Percentiles rank a stretch among this genome's conserved stretches.
phyloP scores from a whole-genome alignment of 1,284 basidiomycete species.

The Sanghuangporus weigelae region DNA sequence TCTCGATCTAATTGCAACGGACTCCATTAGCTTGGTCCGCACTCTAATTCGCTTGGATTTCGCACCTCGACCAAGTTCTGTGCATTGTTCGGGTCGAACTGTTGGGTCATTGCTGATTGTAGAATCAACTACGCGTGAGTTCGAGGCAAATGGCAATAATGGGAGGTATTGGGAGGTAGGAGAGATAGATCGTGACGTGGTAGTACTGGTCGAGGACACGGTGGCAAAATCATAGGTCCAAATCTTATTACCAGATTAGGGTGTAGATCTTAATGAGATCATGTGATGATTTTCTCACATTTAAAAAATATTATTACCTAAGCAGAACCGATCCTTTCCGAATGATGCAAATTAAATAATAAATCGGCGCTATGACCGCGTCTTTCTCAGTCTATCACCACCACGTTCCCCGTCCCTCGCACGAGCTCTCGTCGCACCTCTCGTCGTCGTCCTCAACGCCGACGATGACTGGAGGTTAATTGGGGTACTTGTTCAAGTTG shows the following conservation, averaged over 20 bases:
- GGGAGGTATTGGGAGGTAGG: slow-evolving; percentile 18
- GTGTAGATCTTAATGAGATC: neutral
- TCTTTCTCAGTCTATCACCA: neutral
- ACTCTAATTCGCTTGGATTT: neutral
- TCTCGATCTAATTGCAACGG: slow-evolving; percentile 71
- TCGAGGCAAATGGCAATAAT: slow-evolving; percentile 11
- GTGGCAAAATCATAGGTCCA: neutral
- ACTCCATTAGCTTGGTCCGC: slow-evolving; percentile 10
- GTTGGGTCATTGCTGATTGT: slow-evolving; percentile 39
- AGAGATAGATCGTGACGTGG: neutral
- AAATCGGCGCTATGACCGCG: neutral
- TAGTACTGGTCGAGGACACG: neutral
- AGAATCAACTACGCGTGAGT: neutral
- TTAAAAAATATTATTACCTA: neutral
- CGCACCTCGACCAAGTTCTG: slow-evolving; percentile 84
- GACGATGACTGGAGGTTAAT: neutral
- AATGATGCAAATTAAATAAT: neutral
- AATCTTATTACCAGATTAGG: neutral
- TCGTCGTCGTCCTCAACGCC: neutral
- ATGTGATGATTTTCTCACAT: neutral
- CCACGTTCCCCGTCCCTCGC: neutral
- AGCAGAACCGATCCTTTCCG: neutral
- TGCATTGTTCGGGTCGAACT: slow-evolving; percentile 81
- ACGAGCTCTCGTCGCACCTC: neutral
- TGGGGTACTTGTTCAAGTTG: neutral